Conservation (phyloP, 129 eudicot species). For the Pittosporum tobira region DNA sequence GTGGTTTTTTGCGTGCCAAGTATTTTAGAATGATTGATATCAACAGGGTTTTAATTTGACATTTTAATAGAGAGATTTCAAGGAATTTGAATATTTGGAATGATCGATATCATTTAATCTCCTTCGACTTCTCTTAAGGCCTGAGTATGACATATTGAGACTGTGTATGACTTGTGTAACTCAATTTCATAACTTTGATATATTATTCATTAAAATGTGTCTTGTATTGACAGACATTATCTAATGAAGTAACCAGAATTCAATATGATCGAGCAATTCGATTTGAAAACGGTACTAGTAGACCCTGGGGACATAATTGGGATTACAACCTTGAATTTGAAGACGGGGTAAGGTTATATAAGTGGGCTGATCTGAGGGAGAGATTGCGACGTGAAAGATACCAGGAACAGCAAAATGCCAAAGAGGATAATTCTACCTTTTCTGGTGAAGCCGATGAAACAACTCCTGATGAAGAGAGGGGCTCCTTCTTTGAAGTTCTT, state of each 20-base stretch:
- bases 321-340: constrained; percentile 35
- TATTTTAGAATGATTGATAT: no score
- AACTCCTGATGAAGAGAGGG: constrained; percentile 29
- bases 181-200: not conserved
- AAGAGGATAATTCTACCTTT: constrained; percentile 25
- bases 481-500: constrained; percentile 50
- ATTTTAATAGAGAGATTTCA: not conserved
- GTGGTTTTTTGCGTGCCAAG: not conserved
- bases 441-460: constrained; percentile 29
- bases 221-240: constrained; percentile 40
- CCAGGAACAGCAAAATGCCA: constrained; percentile 24
- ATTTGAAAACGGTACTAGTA: constrained; percentile 24
- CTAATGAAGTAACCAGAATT: constrained; percentile 45
- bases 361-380: constrained; percentile 60
- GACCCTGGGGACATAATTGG: constrained; percentile 28
- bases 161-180: not conserved
- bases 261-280: constrained; percentile 53
- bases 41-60: not conserved
- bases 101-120: not conserved
- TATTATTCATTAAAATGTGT: not conserved
- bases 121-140: not conserved
- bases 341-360: constrained; percentile 42
- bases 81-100: not conserved
- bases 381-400: constrained; percentile 43
- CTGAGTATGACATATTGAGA: not conserved